These are phyloP conservation scores for Cubamyces sp. DNA, from an alignment of 768 basidiomycete species.

Conservation along the genomic window DNA sequence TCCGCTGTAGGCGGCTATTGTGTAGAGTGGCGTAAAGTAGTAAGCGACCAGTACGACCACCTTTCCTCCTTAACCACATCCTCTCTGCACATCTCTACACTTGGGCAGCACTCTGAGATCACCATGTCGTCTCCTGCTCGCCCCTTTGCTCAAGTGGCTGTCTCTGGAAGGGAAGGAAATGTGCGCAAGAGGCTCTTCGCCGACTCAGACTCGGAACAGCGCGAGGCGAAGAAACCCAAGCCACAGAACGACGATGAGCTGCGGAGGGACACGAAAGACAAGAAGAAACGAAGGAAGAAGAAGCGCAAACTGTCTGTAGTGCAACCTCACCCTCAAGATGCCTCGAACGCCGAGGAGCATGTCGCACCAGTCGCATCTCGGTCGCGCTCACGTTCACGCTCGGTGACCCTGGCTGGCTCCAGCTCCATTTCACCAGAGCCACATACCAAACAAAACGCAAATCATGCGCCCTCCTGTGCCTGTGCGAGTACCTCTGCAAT, in stretches of 20 bases:
- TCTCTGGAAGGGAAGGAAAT: neutral
- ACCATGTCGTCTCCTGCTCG: constrained; percentile 15
- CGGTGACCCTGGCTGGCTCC: constrained; percentile 2
- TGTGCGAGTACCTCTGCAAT: neutral
- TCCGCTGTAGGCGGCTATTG: constrained; percentile 2
- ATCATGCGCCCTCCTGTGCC: neutral
- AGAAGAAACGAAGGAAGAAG: constrained; percentile 34
- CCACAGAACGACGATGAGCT: neutral
- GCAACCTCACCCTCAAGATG: neutral
- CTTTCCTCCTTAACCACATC: neutral
- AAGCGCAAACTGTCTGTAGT: constrained; percentile 34
- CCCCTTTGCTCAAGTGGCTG: neutral
- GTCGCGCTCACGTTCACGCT: constrained; percentile 12
- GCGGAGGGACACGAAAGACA: constrained; percentile 22
- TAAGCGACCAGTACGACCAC: neutral
- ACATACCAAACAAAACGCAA: neutral
- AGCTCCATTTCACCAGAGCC: neutral
- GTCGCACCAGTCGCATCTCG: constrained; percentile 1
- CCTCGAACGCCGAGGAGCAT: neutral
- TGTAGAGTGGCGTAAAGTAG: neutral
- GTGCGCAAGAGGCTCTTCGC: constrained; percentile 21
- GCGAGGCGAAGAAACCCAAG: constrained; percentile 15
- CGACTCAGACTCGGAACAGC: constrained; percentile 25
- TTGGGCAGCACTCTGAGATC: neutral
- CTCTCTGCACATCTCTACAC: neutral